Evolutionary conservation across 371 early-diverging fungal species (phyloP).

Genomic region (Lichtheimia hyalospora): DNA sequence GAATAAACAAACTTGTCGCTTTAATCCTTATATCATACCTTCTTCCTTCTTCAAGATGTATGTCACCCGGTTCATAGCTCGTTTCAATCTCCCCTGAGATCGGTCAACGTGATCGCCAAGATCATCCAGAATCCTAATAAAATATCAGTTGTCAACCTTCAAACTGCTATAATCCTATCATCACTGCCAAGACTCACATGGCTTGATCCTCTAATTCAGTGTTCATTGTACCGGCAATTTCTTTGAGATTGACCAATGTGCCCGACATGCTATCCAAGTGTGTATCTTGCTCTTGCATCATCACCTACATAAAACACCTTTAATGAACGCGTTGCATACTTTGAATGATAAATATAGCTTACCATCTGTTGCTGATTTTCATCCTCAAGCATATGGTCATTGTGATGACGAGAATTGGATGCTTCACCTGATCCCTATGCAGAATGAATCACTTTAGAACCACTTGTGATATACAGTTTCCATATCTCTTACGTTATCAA

Average conservation of each 20-base stretch:
- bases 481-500: background rate
- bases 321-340: background rate
- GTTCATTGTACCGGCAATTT: slow-evolving; percentile 65
- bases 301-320: slow-evolving; percentile 23
- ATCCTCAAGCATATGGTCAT: slow-evolving; percentile 40
- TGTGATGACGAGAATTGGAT: slow-evolving; percentile 17
- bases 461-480: background rate
- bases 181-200: slow-evolving; percentile 29
- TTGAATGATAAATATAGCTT: slow-evolving; percentile 9
- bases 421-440: slow-evolving; percentile 2
- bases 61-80: slow-evolving; percentile 58
- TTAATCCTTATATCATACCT: slow-evolving; percentile 37
- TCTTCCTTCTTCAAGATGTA: slow-evolving; percentile 60
- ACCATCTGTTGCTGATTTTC: slow-evolving; percentile 40
- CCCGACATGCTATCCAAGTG: slow-evolving; percentile 62
- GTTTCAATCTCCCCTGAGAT: slow-evolving; percentile 47
- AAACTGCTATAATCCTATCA: background rate
- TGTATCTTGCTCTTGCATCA: slow-evolving; percentile 63
- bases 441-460: background rate
- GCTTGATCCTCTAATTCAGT: slow-evolving; percentile 61
- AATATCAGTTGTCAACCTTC: background rate
- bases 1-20: background rate
- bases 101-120: slow-evolving; percentile 61
- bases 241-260: slow-evolving; percentile 59
- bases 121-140: slow-evolving; percentile 51